A percentile compares a stretch with the other conserved stretches of the same genome.
Evolutionary conservation across 805 yeast genomes (phyloP).

Genomic region (Lipomyces orientalis): DNA sequence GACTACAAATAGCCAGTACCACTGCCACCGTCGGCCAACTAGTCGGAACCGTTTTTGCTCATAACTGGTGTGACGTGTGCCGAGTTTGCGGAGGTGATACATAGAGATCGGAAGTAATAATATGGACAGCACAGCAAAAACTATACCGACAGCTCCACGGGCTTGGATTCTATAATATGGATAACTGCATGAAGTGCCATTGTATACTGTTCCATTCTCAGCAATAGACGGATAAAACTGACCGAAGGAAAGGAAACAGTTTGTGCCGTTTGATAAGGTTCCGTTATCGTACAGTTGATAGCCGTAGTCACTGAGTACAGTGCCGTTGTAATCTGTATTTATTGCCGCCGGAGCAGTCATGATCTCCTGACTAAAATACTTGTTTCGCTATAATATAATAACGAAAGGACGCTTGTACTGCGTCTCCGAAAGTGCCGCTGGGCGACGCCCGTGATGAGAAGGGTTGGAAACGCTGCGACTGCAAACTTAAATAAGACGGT

Average conservation of each 20-base stretch:
- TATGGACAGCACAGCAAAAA: conserved; percentile 37
- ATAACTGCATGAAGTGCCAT: conserved; percentile 38
- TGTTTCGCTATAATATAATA: too few relatives aligned
- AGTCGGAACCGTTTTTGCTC: conserved; percentile 39
- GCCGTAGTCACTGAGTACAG: conserved; percentile 34
- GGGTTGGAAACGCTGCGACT: too few relatives aligned
- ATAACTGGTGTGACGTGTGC: conserved; percentile 29
- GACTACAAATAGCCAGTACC: conserved; percentile 43
- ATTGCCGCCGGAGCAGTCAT: conserved; percentile 32
- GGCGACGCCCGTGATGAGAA: too few relatives aligned
- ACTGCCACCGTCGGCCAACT: conserved; percentile 41
- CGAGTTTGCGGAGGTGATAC: conserved; percentile 41
- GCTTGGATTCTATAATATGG: conserved; percentile 38
- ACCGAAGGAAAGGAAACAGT: conserved; percentile 42
- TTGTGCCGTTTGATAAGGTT: conserved; percentile 41
- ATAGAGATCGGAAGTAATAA: conserved; percentile 39
- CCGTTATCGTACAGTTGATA: conserved; percentile 42
- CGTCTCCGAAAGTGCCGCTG: too few relatives aligned
- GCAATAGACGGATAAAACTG: conserved; percentile 36
- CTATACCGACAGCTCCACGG: conserved; percentile 42
- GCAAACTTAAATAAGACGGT: too few relatives aligned
- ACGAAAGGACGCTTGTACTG: too few relatives aligned
- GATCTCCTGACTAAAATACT: neutral
- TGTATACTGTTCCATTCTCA: conserved; percentile 38
- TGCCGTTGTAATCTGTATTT: conserved; percentile 36